A percentile compares a stretch with the other conserved stretches of the same genome.
Evolutionary conservation across 805 yeast genomes (phyloP).

Genomic region (Pichia nanzhaoensis): DNA sequence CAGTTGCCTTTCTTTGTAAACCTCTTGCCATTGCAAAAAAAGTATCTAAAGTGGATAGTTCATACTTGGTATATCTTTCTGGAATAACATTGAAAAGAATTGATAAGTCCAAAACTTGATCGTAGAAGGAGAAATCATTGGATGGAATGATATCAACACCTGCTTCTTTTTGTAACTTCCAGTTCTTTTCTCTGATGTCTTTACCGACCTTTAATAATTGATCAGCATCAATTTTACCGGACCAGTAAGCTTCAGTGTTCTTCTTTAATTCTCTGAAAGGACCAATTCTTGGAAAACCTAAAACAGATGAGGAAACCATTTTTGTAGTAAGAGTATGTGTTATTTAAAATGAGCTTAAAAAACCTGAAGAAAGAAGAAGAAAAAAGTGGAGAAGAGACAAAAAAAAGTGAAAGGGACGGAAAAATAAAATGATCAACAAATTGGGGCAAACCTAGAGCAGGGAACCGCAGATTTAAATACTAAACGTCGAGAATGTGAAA

Average conservation of each 20-base stretch:
- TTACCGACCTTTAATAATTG: slow-evolving; percentile 89
- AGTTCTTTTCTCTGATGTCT: slow-evolving; percentile 91
- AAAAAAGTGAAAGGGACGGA: background rate
- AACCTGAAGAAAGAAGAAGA: slow-evolving; percentile 1
- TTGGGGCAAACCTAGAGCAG: background rate
- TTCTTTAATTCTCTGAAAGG: slow-evolving; percentile 99
- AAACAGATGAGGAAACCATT: slow-evolving; percentile 95
- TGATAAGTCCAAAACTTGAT: slow-evolving; percentile 91
- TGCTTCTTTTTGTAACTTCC: slow-evolving; percentile 95
- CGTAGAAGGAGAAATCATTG: slow-evolving; percentile 97
- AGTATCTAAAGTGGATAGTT: slow-evolving; percentile 83
- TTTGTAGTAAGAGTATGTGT: slow-evolving; percentile 14
- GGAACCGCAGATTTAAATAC: background rate
- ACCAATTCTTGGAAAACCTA: slow-evolving; percentile 99
- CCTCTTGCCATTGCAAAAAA: slow-evolving; percentile 99
- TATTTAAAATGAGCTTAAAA: slow-evolving; percentile 1
- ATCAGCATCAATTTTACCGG: slow-evolving; percentile 82
- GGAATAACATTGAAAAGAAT: slow-evolving; percentile 93
- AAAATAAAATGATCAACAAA: background rate
- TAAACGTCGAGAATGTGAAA: background rate
- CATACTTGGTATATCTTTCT: slow-evolving; percentile 90
- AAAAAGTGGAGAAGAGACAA: background rate
- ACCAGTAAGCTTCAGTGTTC: slow-evolving; percentile 98
- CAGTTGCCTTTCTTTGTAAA: slow-evolving; percentile 94
- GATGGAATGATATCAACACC: slow-evolving; percentile 97